Percentiles rank a stretch among this genome's conserved stretches.
These are phyloP conservation scores for Mycena indigotica DNA, from an alignment of 768 basidiomycete species.

Conservation along the genomic window DNA sequence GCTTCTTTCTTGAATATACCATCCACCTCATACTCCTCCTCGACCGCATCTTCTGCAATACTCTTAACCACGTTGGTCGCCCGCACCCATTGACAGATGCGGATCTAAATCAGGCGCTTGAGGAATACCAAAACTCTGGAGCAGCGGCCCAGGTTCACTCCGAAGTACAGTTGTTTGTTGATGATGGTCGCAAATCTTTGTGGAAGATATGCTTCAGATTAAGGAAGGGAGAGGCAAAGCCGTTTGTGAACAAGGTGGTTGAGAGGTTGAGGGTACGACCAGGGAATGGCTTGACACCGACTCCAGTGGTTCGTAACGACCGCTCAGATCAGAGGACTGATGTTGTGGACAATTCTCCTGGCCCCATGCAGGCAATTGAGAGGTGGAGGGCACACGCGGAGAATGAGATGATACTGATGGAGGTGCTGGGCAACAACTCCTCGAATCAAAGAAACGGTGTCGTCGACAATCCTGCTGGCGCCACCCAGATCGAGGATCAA, in stretches of 20 bases:
- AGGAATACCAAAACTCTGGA: not conserved
- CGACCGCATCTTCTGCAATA: not conserved
- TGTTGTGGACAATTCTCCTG: too few species aligned
- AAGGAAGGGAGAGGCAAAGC: not conserved
- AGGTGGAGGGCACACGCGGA: too few species aligned
- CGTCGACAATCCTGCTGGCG: too few species aligned
- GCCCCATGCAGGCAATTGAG: too few species aligned
- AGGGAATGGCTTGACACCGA: too few species aligned
- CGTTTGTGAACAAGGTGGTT: not conserved
- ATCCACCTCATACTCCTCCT: constrained; percentile 1
- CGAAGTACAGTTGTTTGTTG: constrained; percentile 1
- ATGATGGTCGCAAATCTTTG: not conserved
- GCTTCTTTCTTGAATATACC: not conserved
- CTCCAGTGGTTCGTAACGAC: too few species aligned
- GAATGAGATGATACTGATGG: too few species aligned
- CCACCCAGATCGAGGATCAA: too few species aligned
- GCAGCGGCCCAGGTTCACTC: not conserved
- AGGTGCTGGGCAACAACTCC: too few species aligned
- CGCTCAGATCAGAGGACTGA: too few species aligned
- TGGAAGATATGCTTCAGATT: not conserved
- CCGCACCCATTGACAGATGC: not conserved
- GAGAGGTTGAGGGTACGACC: not conserved
- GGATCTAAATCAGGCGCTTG: not conserved
- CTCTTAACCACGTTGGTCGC: not conserved
- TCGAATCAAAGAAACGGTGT: too few species aligned